These are phyloP conservation scores for Russula compacta DNA, from an alignment of 768 basidiomycete species.

Conservation along the genomic window DNA sequence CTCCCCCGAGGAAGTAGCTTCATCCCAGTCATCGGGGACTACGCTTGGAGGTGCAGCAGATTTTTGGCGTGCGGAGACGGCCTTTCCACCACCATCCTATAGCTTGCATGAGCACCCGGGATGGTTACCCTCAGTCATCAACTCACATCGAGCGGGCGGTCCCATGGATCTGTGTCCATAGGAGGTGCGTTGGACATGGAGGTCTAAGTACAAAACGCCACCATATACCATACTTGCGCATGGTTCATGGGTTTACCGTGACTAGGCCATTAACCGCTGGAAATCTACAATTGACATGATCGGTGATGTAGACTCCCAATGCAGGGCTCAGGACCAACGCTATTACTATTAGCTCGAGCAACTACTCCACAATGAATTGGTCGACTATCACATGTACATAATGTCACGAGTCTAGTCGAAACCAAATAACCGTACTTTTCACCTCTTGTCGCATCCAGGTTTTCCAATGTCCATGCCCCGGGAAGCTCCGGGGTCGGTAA, in stretches of 20 bases:
- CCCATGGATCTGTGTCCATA: conserved; percentile 14
- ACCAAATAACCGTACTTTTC: not conserved
- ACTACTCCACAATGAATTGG: not conserved
- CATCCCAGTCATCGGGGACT: conserved; percentile 53
- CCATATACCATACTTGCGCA: not conserved
- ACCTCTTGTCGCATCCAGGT: not conserved
- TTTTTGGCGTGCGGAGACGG: not conserved
- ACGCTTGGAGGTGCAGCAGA: not conserved
- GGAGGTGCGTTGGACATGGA: conserved; percentile 9
- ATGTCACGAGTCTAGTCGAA: not conserved
- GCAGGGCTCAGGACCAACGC: not conserved
- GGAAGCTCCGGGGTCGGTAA: not conserved
- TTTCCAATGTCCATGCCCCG: not conserved
- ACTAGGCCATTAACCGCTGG: not conserved
- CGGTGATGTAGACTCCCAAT: not conserved
- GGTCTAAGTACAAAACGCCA: conserved; percentile 1
- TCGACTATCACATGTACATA: not conserved
- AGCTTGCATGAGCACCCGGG: not conserved
- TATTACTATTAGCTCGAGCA: not conserved
- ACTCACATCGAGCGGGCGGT: conserved; percentile 13
- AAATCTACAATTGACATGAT: not conserved
- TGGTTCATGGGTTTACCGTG: not conserved
- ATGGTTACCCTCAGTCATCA: not conserved
- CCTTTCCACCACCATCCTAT: not conserved
- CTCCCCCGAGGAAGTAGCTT: conserved; percentile 37